Base-by-base conservation (phyloP, 371 early-diverging fungal species). In the Synchytrium microbalum region DNA sequence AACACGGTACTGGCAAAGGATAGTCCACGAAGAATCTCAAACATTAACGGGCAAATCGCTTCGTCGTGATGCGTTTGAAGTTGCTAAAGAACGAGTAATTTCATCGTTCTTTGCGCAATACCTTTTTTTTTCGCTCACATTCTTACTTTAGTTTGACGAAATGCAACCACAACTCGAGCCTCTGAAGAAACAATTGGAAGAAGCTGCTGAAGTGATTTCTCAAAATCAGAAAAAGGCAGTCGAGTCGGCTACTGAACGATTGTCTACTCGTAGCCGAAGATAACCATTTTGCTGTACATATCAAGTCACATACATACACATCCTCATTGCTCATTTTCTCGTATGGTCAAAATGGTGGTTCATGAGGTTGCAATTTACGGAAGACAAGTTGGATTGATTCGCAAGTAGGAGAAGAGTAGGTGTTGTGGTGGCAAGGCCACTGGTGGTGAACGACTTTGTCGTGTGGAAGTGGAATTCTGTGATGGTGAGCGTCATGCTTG, bases 401-500 rank as follows among this genome's bases (percentile, higher is more conserved):
- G 84, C 85, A 8, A 69, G 70, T 0, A 65, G 84, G 27, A 75
- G 87, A 29, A 74, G 77, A 10, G 82, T 80, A 63, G 84, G 76
- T 3, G 70, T 78, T 5, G 69, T 82, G 64, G 71, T 79, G 5
- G 77, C 79, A 19, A 81, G 81, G 65, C 85, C 87, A 24, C 65
- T 80, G 59, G 78, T 80, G 63, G 54, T 67, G 23, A 67, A 74
- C 60, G 82, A 82, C 46, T 67, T 85, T 28, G 69, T 82, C 54
- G 73, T 86, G 63, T 86, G 85, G 87, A 84, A 53, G 79, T 64
- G 60, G 33, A 54, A 54, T 46, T 30, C 29, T n/a, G 25, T 28
- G 13, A 60, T 61, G 61, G 27, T 3, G 3, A 33, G 31, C 32
- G 3, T 3, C 13, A 14, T 62, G 3, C 25, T 19, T n/a, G n/a